These are phyloP conservation scores for Alternaria infectoria DNA, from an alignment of 2,329 filamentous ascomycete genomes.

Conservation along the genomic window DNA sequence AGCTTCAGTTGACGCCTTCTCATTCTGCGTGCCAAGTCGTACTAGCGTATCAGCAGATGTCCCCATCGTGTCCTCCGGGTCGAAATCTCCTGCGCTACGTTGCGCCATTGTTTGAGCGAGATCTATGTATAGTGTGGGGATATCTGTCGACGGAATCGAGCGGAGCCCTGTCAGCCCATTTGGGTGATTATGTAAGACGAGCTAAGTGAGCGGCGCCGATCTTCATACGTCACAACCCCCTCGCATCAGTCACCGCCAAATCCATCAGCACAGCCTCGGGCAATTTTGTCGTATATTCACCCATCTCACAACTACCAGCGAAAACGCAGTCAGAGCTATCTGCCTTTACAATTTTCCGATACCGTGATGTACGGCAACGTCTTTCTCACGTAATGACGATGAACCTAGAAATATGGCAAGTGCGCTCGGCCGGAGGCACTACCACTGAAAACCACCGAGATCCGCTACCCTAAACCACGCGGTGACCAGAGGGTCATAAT, in stretches of 20 bases:
- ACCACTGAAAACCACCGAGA: background rate
- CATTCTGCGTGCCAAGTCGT: background rate
- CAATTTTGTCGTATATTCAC: background rate
- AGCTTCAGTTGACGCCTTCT: background rate
- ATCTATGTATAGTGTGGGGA: background rate
- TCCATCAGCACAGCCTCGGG: background rate
- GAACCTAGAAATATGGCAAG: background rate
- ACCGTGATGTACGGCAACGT: background rate
- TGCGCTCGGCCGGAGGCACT: background rate
- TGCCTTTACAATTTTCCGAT: background rate
- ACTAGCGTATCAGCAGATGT: background rate
- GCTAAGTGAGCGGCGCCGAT: background rate
- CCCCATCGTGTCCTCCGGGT: background rate
- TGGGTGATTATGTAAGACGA: background rate
- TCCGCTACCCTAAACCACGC: background rate
- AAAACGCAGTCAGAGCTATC: background rate
- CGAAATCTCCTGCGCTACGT: background rate
- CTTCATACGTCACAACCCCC: conserved; percentile 1
- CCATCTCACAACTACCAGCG: background rate
- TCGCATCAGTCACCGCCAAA: background rate
- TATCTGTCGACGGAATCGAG: background rate
- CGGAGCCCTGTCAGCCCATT: background rate
- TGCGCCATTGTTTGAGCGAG: background rate
- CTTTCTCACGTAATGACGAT: background rate
- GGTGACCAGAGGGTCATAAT: background rate